Conservation (phyloP, 164 flowering plant species). For the Piper longum region DNA sequence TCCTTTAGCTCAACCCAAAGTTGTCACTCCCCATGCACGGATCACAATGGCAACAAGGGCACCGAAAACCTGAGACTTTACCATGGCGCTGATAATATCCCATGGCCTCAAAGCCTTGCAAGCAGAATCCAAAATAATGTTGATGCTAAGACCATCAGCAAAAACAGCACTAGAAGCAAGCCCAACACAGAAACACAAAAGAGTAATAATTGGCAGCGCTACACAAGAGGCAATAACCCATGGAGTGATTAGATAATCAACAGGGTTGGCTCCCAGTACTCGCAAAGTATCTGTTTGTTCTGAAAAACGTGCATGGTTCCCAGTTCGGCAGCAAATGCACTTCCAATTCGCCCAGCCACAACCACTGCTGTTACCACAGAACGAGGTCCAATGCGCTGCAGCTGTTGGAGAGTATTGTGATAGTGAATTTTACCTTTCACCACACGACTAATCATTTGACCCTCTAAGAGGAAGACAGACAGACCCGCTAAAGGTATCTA, state of each 20-base stretch:
- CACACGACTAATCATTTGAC: conserved; percentile 56
- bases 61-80: conserved; percentile 81
- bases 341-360: conserved; percentile 82
- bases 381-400: conserved; percentile 79
- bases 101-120: conserved; percentile 65
- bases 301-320: conserved; percentile 97
- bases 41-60: conserved; percentile 72
- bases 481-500: conserved; percentile 62
- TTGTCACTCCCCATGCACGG: conserved; percentile 90
- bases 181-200: conserved; percentile 69
- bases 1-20: conserved; percentile 89
- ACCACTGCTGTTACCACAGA: conserved; percentile 81
- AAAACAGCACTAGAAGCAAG: conserved; percentile 84
- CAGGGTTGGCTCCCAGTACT: conserved; percentile 75
- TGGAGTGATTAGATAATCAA: conserved; percentile 82
- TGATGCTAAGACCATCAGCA: conserved; percentile 79
- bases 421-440: conserved; percentile 65
- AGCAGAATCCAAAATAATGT: conserved; percentile 79
- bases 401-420: conserved; percentile 79
- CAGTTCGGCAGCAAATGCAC: conserved; percentile 88
- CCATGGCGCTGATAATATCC: conserved; percentile 87
- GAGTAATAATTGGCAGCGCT: conserved; percentile 63
- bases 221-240: conserved; percentile 76
- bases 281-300: conserved; percentile 87
- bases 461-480: conserved; percentile 55